Evolutionary conservation across 441 rosid genomes (phyloP).

Genomic region (Theobroma grandiflorum): DNA sequence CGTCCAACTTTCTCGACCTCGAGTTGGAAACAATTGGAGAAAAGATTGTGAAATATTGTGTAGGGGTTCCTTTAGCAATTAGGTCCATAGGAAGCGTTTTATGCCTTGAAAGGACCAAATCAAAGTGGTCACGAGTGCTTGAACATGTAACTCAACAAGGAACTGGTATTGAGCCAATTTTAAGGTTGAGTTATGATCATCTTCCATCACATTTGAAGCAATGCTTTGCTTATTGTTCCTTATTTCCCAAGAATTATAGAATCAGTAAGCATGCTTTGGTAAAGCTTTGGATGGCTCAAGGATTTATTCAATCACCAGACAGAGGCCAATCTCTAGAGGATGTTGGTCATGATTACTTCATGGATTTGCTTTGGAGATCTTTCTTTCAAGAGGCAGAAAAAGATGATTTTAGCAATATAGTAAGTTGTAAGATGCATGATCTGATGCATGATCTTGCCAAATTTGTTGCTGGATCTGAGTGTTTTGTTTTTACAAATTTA

Average conservation of each 20-base stretch:
- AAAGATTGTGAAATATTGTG: background rate
- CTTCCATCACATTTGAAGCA: constrained; percentile 10
- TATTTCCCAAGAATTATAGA: background rate
- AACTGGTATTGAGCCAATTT: background rate
- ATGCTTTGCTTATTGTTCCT: constrained; percentile 22
- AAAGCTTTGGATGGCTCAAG: constrained; percentile 36
- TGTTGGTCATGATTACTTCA: background rate
- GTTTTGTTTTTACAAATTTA: background rate
- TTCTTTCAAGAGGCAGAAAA: constrained; percentile 28
- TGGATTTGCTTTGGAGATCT: constrained; percentile 19
- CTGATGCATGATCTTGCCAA: constrained; percentile 40
- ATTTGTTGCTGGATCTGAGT: background rate
- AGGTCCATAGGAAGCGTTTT: background rate
- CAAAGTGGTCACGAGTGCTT: background rate
- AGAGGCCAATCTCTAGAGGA: background rate
- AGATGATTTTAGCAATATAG: background rate
- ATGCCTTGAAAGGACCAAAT: background rate
- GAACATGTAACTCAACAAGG: background rate
- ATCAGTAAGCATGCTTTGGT: background rate
- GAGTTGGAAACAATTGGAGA: background rate
- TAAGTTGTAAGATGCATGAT: constrained; percentile 34
- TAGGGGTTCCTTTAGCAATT: background rate
- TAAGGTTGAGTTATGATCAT: constrained; percentile 18
- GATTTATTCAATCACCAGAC: constrained; percentile 22
- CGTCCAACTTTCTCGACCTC: background rate